Conservation (phyloP, 345 rosid genomes). For the Barbarea vulgaris region DNA sequence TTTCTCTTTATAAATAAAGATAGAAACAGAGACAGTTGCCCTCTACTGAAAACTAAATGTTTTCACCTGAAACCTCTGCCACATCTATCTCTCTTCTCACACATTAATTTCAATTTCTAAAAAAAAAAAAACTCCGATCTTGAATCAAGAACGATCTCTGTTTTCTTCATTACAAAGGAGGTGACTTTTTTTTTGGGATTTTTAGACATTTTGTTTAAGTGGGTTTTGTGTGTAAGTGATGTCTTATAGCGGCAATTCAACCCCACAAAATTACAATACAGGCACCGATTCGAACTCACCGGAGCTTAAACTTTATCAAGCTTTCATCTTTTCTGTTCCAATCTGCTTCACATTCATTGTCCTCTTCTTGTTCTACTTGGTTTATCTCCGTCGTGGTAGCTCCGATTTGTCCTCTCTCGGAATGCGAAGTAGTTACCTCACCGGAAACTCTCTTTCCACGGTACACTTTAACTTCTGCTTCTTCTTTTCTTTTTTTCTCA, state of each 20-base stretch:
- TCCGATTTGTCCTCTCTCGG: slow-evolving; percentile 68
- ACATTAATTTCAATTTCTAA: not conserved
- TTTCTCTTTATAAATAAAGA: not conserved
- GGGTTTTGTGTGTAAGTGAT: slow-evolving; percentile 35
- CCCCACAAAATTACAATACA: slow-evolving; percentile 29
- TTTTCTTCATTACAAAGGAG: slow-evolving; percentile 13
- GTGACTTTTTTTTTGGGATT: not conserved
- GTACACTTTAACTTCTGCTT: slow-evolving; percentile 12
- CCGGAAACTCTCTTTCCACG: slow-evolving; percentile 34
- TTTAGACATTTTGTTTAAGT: not conserved
- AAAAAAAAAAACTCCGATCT: slow-evolving; percentile 20
- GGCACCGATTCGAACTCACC: slow-evolving; percentile 34
- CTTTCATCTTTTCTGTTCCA: slow-evolving; percentile 79
- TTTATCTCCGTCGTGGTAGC: slow-evolving; percentile 75
- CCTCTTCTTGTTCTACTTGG: slow-evolving; percentile 72
- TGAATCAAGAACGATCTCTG: no score
- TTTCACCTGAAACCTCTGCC: slow-evolving; percentile 34
- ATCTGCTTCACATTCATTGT: slow-evolving; percentile 75
- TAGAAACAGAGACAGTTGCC: slow-evolving; percentile 31
- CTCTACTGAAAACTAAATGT: slow-evolving; percentile 23
- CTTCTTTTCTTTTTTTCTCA: not conserved
- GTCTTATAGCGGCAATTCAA: slow-evolving; percentile 49
- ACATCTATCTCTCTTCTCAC: slow-evolving; percentile 9
- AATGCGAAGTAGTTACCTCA: slow-evolving; percentile 48
- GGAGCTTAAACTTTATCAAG: slow-evolving; percentile 75